phyloP scores from a whole-genome alignment of 228 moss, liverwort and hornwort species.

The Sphagnum magellanicum region DNA sequence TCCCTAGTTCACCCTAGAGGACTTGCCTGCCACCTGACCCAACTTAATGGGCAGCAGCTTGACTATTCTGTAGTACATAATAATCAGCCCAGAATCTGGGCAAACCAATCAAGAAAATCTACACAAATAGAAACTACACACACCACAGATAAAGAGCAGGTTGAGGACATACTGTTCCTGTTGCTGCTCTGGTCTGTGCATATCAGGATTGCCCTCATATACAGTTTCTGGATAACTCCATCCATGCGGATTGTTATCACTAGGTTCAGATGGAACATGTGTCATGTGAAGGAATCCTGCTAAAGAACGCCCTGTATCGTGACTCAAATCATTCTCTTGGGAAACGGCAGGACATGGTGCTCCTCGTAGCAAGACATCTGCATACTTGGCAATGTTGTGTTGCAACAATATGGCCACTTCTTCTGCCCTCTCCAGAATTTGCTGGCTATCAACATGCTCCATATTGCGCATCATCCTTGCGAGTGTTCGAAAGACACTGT shows the following conservation, averaged over 20 bases:
- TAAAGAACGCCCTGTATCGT: conserved; percentile 6
- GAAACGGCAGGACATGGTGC: conserved; percentile 3
- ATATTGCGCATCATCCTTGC: conserved; percentile 35
- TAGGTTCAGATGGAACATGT: conserved; percentile 5
- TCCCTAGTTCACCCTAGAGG: too few relatives aligned
- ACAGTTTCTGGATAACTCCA: too few relatives aligned
- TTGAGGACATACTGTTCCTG: too few relatives aligned
- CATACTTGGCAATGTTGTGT: conserved; percentile 70
- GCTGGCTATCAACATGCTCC: conserved; percentile 38
- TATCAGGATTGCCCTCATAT: too few relatives aligned
- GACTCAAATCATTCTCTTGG: background rate
- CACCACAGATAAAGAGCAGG: too few relatives aligned
- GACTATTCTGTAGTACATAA: too few relatives aligned
- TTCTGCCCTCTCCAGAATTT: conserved; percentile 56
- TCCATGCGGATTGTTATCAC: background rate
- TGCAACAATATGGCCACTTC: conserved; percentile 67
- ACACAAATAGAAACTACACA: too few relatives aligned
- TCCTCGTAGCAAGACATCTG: conserved; percentile 37
- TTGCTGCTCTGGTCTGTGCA: too few relatives aligned
- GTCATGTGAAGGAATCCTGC: conserved; percentile 6
- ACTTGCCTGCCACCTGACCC: too few relatives aligned
- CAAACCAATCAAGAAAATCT: too few relatives aligned
- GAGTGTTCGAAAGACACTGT: conserved; percentile 39
- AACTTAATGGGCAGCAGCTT: too few relatives aligned
- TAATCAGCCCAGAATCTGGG: too few relatives aligned